Evolutionary conservation across 2,329 filamentous ascomycete species (phyloP).

Genomic region (Cryphonectria carpinicola): DNA sequence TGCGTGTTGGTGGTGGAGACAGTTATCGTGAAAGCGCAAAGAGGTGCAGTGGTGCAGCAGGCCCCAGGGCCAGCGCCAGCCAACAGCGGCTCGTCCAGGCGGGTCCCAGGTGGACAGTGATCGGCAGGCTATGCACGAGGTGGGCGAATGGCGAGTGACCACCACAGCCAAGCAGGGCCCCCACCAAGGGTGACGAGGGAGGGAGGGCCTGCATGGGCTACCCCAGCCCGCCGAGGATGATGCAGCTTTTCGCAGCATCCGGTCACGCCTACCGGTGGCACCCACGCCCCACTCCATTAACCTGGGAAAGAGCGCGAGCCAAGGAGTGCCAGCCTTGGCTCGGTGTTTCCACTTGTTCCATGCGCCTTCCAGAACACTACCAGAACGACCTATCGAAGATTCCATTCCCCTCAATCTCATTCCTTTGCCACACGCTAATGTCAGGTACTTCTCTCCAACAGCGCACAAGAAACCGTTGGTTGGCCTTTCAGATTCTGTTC

Average conservation of each 20-base stretch:
- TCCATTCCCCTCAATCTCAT: neutral
- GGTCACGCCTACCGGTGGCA: neutral
- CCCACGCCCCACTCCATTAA: neutral
- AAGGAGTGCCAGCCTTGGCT: slow-evolving; percentile 8
- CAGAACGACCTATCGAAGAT: slow-evolving; percentile 17
- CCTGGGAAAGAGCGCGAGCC: slow-evolving; percentile 8
- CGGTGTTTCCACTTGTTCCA: slow-evolving; percentile 19
- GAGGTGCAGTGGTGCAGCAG: neutral
- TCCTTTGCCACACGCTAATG: slow-evolving; percentile 14
- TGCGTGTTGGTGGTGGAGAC: neutral
- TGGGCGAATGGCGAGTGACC: slow-evolving; percentile 5
- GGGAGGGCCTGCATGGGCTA: neutral
- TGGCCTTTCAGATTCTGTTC: neutral
- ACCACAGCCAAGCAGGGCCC: slow-evolving; percentile 3
- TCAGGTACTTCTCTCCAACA: slow-evolving; percentile 15
- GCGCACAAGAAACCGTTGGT: neutral
- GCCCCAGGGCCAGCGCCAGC: neutral
- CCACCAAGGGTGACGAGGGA: slow-evolving; percentile 6
- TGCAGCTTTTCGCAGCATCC: slow-evolving; percentile 1
- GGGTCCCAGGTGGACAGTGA: slow-evolving; percentile 4
- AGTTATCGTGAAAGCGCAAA: neutral
- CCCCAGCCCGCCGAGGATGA: slow-evolving; percentile 4
- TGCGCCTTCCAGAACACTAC: slow-evolving; percentile 16
- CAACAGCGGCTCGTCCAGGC: neutral
- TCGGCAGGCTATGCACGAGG: slow-evolving; percentile 1